These are phyloP conservation scores for Aspergillus sp. DNA, from an alignment of 2,329 filamentous ascomycete genomes.

Conservation along the genomic window DNA sequence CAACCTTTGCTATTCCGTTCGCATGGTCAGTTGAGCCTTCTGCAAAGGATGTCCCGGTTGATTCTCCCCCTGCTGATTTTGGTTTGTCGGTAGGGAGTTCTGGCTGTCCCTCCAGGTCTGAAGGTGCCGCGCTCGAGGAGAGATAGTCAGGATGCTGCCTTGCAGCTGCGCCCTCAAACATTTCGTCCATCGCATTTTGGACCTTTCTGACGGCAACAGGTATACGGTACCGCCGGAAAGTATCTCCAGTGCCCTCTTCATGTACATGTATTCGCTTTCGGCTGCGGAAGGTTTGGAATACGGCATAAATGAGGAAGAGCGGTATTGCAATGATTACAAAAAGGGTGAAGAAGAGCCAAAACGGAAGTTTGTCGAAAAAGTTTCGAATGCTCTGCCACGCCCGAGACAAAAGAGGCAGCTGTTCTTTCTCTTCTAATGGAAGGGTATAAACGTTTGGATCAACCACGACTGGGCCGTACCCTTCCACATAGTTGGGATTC, in stretches of 20 bases:
- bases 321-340: conserved; percentile 72
- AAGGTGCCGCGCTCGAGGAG: conserved; percentile 47
- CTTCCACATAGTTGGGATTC: conserved; percentile 70
- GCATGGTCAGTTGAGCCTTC: neutral
- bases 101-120: conserved; percentile 14
- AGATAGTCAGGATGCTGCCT: conserved; percentile 72
- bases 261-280: conserved; percentile 73
- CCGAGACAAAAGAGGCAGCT: conserved; percentile 27
- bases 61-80: neutral
- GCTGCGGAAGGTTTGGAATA: conserved; percentile 73
- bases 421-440: conserved; percentile 27
- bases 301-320: conserved; percentile 72
- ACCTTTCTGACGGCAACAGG: conserved; percentile 75
- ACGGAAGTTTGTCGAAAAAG: conserved; percentile 57
- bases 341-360: conserved; percentile 64
- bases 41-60: neutral
- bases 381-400: conserved; percentile 36
- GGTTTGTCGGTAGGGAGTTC: neutral
- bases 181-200: conserved; percentile 72
- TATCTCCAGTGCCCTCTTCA: conserved; percentile 67
- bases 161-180: conserved; percentile 71
- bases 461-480: conserved; percentile 73
- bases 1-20: neutral
- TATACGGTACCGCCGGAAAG: conserved; percentile 70
- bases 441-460: conserved; percentile 48